A percentile compares a stretch with the other conserved stretches of the same genome.
phyloP scores from a whole-genome alignment of 2,329 filamentous ascomycete genomes.

The Chaetomiaceae sp. region DNA sequence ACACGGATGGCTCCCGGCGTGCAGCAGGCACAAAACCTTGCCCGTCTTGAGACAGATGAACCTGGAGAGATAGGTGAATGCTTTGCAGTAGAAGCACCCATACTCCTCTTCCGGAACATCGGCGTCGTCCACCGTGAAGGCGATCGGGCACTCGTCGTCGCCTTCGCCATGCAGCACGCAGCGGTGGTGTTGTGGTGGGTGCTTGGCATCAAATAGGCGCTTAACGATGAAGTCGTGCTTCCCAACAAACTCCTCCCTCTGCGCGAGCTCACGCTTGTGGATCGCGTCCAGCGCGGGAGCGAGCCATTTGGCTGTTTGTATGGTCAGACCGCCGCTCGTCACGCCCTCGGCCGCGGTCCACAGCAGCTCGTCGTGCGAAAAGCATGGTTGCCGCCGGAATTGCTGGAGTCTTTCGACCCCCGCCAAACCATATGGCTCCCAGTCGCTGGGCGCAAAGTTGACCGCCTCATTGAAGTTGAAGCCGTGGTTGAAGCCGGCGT shows the following conservation, averaged over 20 bases:
- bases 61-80: conserved; percentile 83
- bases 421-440: conserved; percentile 85
- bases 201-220: conserved; percentile 38
- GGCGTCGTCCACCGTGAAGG: conserved; percentile 60
- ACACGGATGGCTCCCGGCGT: conserved; percentile 75
- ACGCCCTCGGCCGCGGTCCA: conserved; percentile 82
- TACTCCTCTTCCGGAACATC: conserved; percentile 88
- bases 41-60: conserved; percentile 78
- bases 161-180: conserved; percentile 47
- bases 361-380: conserved; percentile 92
- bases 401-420: conserved; percentile 81
- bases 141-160: conserved; percentile 51
- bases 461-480: conserved; percentile 99
- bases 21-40: conserved; percentile 75
- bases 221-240: conserved; percentile 24
- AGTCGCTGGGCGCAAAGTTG: conserved; percentile 91
- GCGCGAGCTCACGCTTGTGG: conserved; percentile 62
- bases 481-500: conserved; percentile 95
- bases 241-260: conserved; percentile 60
- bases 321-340: conserved; percentile 56
- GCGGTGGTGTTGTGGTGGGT: conserved; percentile 51
- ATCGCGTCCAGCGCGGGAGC: conserved; percentile 79
- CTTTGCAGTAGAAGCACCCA: conserved; percentile 86
- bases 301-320: conserved; percentile 92
- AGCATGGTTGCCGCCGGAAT: conserved; percentile 89